phyloP scores from a whole-genome alignment of 78 protist species.

The Dictyostelium citrinum region DNA sequence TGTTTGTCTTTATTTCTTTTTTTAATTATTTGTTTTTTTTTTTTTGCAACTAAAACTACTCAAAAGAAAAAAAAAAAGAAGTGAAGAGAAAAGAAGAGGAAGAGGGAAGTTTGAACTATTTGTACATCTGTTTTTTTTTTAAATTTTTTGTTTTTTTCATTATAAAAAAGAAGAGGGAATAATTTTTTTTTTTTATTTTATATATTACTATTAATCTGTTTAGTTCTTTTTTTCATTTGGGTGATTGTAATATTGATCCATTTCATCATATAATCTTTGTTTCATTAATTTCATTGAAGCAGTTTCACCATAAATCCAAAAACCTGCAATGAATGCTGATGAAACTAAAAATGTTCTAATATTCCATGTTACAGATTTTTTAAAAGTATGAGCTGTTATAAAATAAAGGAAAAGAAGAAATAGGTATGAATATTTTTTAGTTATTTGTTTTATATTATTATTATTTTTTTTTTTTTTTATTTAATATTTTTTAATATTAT shows the following conservation, averaged over 20 bases:
- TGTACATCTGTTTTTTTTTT: not conserved
- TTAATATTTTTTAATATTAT: too few relatives aligned
- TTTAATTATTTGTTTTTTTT: not conserved
- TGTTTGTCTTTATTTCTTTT: not conserved
- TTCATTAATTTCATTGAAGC: constrained; percentile 11
- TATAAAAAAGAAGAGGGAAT: not conserved
- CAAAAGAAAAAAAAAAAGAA: too few relatives aligned
- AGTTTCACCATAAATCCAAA: constrained; percentile 61
- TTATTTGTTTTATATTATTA: not conserved
- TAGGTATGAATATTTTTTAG: not conserved
- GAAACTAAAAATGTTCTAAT: constrained; percentile 25
- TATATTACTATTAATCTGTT: not conserved
- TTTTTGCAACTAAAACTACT: too few relatives aligned
- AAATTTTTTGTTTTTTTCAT: not conserved
- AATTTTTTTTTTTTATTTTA: not conserved
- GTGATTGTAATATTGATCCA: constrained; percentile 48
- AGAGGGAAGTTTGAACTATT: not conserved
- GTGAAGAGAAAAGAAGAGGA: not conserved
- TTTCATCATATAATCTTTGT: constrained; percentile 24
- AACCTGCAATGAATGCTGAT: constrained; percentile 70
- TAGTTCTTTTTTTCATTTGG: not conserved
- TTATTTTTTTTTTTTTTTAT: not conserved
- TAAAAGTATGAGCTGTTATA: constrained; percentile 21
- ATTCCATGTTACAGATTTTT: constrained; percentile 1
- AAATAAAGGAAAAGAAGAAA: not conserved